phyloP scores from a whole-genome alignment of 345 rosid genomes.

The Populus davidiana region DNA sequence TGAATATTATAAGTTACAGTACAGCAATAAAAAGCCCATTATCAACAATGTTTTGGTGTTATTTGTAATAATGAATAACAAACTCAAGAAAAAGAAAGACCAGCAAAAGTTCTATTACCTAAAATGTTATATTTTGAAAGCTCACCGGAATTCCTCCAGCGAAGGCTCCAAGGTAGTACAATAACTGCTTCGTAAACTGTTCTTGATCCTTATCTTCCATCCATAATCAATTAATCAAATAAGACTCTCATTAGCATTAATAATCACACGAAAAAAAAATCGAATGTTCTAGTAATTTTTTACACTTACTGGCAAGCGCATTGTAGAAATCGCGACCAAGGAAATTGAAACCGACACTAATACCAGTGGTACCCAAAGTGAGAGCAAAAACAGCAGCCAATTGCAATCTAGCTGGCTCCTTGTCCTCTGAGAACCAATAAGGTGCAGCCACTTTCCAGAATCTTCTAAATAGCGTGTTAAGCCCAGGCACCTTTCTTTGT shows the following conservation, averaged over 20 bases:
- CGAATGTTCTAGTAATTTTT: no score
- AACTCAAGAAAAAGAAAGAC: neutral
- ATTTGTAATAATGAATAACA: neutral
- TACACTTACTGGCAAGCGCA: conserved; percentile 69
- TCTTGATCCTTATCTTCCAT: conserved; percentile 79
- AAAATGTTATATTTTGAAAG: conserved; percentile 21
- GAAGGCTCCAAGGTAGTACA: conserved; percentile 80
- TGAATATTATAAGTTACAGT: no score
- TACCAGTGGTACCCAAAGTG: conserved; percentile 83
- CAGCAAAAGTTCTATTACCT: conserved; percentile 25
- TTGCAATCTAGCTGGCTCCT: conserved; percentile 68
- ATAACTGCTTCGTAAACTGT: conserved; percentile 79
- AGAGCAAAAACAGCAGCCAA: conserved; percentile 85
- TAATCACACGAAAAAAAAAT: no score
- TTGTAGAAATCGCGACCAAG: conserved; percentile 98
- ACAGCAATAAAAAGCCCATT: no score
- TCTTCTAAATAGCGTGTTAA: conserved; percentile 46
- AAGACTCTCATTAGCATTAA: no score
- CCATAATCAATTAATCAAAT: no score
- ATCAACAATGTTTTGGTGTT: no score
- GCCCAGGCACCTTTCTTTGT: conserved; percentile 36
- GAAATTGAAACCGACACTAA: conserved; percentile 91
- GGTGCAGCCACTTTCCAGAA: conserved; percentile 94
- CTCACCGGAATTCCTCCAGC: conserved; percentile 98
- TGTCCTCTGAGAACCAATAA: conserved; percentile 83